A percentile compares a stretch with the other conserved stretches of the same genome.
phyloP scores from a whole-genome alignment of 2,329 filamentous ascomycete genomes.

The Fusarium illudens region DNA sequence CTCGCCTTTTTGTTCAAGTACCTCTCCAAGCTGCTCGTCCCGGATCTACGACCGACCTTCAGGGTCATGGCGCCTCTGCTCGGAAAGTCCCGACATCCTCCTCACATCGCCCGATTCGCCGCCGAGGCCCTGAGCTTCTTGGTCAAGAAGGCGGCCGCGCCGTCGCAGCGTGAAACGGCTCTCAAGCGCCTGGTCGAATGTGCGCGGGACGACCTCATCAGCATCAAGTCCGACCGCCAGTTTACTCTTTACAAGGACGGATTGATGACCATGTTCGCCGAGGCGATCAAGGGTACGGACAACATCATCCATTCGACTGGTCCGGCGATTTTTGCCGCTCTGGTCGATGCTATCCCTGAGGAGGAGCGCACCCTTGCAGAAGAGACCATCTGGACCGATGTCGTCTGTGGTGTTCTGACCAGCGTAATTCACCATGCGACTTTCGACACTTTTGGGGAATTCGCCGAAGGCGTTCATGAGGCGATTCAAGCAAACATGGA shows the following conservation, averaged over 20 bases:
- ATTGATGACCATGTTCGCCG: constrained; percentile 90
- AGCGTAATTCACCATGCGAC: constrained; percentile 86
- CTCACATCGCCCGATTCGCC: constrained; percentile 89
- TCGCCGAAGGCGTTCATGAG: constrained; percentile 70
- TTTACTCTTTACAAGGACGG: constrained; percentile 81
- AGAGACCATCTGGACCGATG: constrained; percentile 64
- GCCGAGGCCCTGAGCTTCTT: constrained; percentile 96
- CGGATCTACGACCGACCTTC: constrained; percentile 85
- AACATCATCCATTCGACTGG: constrained; percentile 68
- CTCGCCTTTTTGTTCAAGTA: constrained; percentile 98
- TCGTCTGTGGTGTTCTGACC: constrained; percentile 79
- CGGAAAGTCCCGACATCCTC: constrained; percentile 81
- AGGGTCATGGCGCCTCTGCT: constrained; percentile 84
- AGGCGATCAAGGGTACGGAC: constrained; percentile 75
- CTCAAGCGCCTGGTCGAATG: constrained; percentile 76
- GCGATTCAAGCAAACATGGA: constrained; percentile 51
- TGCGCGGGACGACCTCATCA: constrained; percentile 73
- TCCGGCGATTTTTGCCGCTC: constrained; percentile 59
- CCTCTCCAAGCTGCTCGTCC: constrained; percentile 84
- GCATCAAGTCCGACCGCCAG: constrained; percentile 61
- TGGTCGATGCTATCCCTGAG: constrained; percentile 61
- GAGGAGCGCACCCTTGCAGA: constrained; percentile 59
- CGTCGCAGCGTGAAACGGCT: constrained; percentile 77
- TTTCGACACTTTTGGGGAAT: constrained; percentile 73
- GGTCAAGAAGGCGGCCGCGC: constrained; percentile 84